Base-by-base conservation (phyloP, 305 asterid species). In the Plantago coronopus region DNA sequence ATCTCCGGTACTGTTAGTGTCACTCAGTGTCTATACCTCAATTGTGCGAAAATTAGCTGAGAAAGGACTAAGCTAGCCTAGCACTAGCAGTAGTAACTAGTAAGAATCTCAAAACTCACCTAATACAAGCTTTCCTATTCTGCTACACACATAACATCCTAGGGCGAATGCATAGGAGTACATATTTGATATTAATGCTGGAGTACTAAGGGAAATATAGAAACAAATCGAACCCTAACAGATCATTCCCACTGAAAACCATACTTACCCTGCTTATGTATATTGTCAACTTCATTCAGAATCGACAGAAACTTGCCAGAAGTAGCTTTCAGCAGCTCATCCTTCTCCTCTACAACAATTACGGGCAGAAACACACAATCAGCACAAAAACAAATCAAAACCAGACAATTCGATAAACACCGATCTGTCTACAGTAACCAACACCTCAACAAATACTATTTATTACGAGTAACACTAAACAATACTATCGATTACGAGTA, bases 191-290 rank as follows among this genome's bases (percentile, higher is more conserved):
- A 50, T 10, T 17, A 50, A 27, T 20, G 23, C n/a, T 21, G 11
- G 16, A 21, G 11, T 7, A 54, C 59, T 54, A 27, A 1, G 25
- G 1, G 4, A 13, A 17, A 37, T 34, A 18, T 14, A 1, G 17
- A 18, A 38, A 54, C 4, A 54, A 15, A 23, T 16, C 27, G 11
- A 5, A 40, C 8, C 1, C 0, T 5, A 20, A 0, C n/a, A 19
- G 62, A 16, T 7, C 2, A 25, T 21, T 8, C 43, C 1, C 43
- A 31, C 15, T 0, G 7, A 19, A 21, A 45, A 20, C 21, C 18
- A 16, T 46, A 29, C 21, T 15, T 79, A 81, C 85, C 85, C 44
- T 55, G 54, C 61, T 72, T 69, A 54, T 81, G 79, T 22, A 77
- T 61, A 46, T 49, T 50, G 37, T 81, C 81, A 0, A 79, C 78